Conservation (phyloP, 352 stramenopile species). For the Pythium sp. region DNA sequence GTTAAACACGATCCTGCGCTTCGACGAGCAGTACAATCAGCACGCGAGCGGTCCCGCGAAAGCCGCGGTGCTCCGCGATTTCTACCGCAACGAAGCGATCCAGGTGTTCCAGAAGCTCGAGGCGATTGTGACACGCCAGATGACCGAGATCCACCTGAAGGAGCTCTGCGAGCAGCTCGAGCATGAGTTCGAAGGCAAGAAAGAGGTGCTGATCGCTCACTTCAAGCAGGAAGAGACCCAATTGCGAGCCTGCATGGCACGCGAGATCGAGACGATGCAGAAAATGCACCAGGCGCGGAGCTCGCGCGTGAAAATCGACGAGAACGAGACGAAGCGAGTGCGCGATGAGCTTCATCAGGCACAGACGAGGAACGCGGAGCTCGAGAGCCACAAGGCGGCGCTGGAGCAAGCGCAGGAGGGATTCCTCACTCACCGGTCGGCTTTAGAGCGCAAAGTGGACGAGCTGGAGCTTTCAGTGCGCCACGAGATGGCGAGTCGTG, state of each 20-base stretch:
- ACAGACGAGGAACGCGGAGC: conserved; percentile 34
- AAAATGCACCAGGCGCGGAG: conserved; percentile 62
- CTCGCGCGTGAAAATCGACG: conserved; percentile 63
- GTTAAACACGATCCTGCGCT: conserved; percentile 44
- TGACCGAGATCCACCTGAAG: conserved; percentile 55
- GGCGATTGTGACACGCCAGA: conserved; percentile 37
- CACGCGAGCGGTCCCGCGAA: conserved; percentile 53
- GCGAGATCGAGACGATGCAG: conserved; percentile 67
- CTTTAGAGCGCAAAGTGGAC: conserved; percentile 43
- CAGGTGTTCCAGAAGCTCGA: conserved; percentile 56
- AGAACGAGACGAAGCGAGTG: conserved; percentile 48
- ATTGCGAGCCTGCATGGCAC: conserved; percentile 49
- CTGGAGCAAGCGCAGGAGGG: conserved; percentile 46
- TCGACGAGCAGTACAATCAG: conserved; percentile 48
- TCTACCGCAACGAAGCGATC: conserved; percentile 56
- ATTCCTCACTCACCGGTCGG: conserved; percentile 26
- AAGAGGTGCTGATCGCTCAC: conserved; percentile 51
- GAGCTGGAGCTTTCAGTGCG: conserved; percentile 52
- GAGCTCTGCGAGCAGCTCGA: conserved; percentile 53
- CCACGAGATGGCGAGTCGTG: conserved; percentile 62
- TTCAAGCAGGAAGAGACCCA: conserved; percentile 69
- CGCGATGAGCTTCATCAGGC: conserved; percentile 40
- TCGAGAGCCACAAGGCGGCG: conserved; percentile 42
- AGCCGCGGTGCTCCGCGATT: conserved; percentile 44
- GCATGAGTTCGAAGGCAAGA: conserved; percentile 57